A percentile compares a stretch with the other conserved stretches of the same genome.
Evolutionary conservation across 805 yeast species (phyloP).

Genomic region (Zygosaccharomyces bailii): DNA sequence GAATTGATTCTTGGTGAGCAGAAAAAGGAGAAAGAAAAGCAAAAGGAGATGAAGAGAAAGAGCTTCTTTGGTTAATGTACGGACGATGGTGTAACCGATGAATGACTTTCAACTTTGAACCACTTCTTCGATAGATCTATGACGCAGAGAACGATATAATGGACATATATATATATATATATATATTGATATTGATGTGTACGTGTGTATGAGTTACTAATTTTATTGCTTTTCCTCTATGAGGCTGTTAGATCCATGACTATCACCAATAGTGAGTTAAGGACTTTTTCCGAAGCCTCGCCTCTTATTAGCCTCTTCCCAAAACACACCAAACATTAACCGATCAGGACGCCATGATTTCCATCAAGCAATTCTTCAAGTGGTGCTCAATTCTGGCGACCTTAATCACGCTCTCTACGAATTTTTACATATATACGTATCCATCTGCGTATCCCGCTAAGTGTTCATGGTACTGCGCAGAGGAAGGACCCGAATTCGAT

Average conservation of each 20-base stretch:
- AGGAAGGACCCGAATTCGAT: slow-evolving; percentile 9
- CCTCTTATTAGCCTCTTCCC: background rate
- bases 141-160: too few species aligned
- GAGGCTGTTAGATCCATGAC: background rate
- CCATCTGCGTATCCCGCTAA: slow-evolving; percentile 55
- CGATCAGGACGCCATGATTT: background rate
- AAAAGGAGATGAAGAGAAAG: slow-evolving; percentile 27
- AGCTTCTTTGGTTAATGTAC: slow-evolving; percentile 3
- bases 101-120: too few species aligned
- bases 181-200: background rate
- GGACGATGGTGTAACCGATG: too few species aligned
- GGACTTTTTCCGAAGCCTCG: background rate
- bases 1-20: slow-evolving; percentile 87
- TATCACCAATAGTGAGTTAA: background rate
- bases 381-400: slow-evolving; percentile 27
- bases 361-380: slow-evolving; percentile 18
- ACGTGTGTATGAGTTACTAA: slow-evolving; percentile 5
- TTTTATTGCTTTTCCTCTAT: background rate
- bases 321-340: background rate
- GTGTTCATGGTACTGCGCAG: slow-evolving; percentile 57
- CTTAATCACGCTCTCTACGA: slow-evolving; percentile 44
- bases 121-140: too few species aligned
- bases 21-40: slow-evolving; percentile 53
- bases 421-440: slow-evolving; percentile 68
- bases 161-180: too few species aligned